Conservation (phyloP, 495 filamentous ascomycete genomes). For the Penicillium antarcticum region DNA sequence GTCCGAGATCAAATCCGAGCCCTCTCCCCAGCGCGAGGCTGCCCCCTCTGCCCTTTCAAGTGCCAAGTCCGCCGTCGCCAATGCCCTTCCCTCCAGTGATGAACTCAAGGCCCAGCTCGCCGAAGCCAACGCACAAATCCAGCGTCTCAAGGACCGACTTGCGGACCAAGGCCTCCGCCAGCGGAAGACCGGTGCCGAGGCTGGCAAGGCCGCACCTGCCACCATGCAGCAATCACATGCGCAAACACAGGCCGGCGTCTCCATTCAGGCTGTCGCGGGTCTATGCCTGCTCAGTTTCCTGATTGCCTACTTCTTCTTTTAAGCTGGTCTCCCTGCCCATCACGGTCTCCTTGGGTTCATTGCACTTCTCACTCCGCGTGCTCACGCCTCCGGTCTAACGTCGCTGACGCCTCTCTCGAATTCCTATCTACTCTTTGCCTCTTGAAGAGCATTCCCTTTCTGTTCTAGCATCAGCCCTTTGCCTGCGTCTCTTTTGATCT, state of each 20-base stretch:
- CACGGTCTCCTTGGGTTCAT: conserved; percentile 6
- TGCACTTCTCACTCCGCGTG: background rate
- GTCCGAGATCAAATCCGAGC: conserved; percentile 34
- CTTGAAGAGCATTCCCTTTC: conserved; percentile 24
- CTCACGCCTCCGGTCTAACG: conserved; percentile 22
- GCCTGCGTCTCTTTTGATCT: conserved; percentile 19
- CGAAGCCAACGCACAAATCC: conserved; percentile 72
- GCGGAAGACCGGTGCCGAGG: conserved; percentile 48
- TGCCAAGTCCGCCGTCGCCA: conserved; percentile 40
- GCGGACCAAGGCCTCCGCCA: conserved; percentile 71
- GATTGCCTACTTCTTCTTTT: conserved; percentile 94
- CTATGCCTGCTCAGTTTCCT: conserved; percentile 89
- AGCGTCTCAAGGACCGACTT: conserved; percentile 63
- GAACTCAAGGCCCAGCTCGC: conserved; percentile 70
- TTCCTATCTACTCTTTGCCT: conserved; percentile 19
- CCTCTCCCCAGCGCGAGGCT: conserved; percentile 23
- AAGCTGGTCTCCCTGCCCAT: conserved; percentile 29
- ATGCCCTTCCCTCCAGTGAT: conserved; percentile 50
- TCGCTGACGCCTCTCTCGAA: conserved; percentile 18
- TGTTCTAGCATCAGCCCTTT: conserved; percentile 28
- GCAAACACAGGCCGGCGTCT: conserved; percentile 66
- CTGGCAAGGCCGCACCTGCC: conserved; percentile 37
- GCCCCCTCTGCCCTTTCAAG: conserved; percentile 10
- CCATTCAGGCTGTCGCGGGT: conserved; percentile 75
- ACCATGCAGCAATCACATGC: conserved; percentile 49